phyloP scores from a whole-genome alignment of 2,329 filamentous ascomycete genomes.

The Acephala macrosclerotiorum region DNA sequence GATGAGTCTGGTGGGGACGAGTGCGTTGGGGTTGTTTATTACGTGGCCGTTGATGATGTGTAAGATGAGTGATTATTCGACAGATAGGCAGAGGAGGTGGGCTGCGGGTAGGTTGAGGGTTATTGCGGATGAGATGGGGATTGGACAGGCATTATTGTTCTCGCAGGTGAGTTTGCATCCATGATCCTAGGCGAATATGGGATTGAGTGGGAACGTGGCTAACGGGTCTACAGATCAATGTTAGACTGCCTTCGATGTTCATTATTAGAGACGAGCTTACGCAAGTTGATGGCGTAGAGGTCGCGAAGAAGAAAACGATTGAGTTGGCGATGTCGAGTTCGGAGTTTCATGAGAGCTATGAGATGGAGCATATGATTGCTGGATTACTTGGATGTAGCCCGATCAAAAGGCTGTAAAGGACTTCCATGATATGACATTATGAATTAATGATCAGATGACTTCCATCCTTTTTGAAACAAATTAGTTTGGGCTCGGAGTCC shows the following conservation, averaged over 20 bases:
- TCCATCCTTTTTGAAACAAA: no score
- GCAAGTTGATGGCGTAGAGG: background rate
- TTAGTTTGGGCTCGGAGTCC: no score
- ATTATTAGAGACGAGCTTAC: slow-evolving; percentile 9
- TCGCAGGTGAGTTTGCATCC: slow-evolving; percentile 1
- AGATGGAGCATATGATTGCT: background rate
- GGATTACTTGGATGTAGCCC: background rate
- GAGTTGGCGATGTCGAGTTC: slow-evolving; percentile 7
- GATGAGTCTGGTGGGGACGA: slow-evolving; percentile 55
- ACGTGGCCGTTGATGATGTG: slow-evolving; percentile 63
- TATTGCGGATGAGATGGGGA: slow-evolving; percentile 61
- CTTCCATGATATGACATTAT: background rate
- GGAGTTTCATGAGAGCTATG: background rate
- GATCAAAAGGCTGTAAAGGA: no score
- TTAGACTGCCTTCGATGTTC: slow-evolving; percentile 11
- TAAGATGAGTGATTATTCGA: slow-evolving; percentile 62
- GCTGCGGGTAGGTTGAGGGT: slow-evolving; percentile 57
- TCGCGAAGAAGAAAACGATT: slow-evolving; percentile 5
- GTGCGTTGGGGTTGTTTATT: slow-evolving; percentile 61
- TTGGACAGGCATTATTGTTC: slow-evolving; percentile 51
- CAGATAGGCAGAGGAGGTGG: slow-evolving; percentile 62
- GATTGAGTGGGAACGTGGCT: background rate
- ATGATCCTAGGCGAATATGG: background rate
- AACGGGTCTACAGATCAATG: background rate
- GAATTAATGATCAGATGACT: background rate